Percentiles rank a stretch among this genome's conserved stretches.
Conservation (phyloP, 2,329 filamentous ascomycete species). For the Scopulariopsis brevicaulis region DNA sequence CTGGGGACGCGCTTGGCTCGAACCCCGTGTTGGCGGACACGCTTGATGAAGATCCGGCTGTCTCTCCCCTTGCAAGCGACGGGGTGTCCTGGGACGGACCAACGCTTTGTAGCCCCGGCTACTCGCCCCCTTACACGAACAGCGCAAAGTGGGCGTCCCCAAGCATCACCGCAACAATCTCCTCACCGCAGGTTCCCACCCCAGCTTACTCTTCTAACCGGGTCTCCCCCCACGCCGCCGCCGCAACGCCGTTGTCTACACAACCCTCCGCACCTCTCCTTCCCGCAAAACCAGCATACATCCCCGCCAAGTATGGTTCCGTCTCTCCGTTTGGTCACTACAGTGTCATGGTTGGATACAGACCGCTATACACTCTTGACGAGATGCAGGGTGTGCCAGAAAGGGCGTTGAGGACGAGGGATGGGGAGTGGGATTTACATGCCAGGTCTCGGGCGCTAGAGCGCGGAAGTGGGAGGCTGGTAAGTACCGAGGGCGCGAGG, state of each 20-base stretch:
- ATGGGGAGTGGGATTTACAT: not conserved
- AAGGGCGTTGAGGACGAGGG: not conserved
- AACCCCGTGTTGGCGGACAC: constrained; percentile 6
- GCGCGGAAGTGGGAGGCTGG: not conserved
- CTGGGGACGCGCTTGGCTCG: constrained; percentile 7
- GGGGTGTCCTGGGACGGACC: not conserved
- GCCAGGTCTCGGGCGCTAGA: not conserved
- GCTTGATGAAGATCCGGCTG: not conserved
- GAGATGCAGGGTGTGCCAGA: not conserved
- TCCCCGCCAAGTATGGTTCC: not conserved
- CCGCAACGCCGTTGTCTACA: constrained; percentile 17
- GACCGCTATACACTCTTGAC: not conserved
- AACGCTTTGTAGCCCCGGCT: not conserved
- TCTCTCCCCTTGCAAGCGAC: not conserved
- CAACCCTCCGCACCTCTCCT: constrained; percentile 23
- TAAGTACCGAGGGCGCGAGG: not conserved
- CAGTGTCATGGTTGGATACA: not conserved
- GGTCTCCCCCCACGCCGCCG: not conserved
- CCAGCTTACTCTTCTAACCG: constrained; percentile 11
- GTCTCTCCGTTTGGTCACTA: not conserved
- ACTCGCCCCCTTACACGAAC: not conserved
- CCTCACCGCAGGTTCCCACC: constrained; percentile 7
- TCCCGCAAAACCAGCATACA: constrained; percentile 2
- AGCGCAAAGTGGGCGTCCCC: not conserved
- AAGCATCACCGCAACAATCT: not conserved